Conservation (phyloP, 768 basidiomycete genomes). For the Pisolithus microcarpus region DNA sequence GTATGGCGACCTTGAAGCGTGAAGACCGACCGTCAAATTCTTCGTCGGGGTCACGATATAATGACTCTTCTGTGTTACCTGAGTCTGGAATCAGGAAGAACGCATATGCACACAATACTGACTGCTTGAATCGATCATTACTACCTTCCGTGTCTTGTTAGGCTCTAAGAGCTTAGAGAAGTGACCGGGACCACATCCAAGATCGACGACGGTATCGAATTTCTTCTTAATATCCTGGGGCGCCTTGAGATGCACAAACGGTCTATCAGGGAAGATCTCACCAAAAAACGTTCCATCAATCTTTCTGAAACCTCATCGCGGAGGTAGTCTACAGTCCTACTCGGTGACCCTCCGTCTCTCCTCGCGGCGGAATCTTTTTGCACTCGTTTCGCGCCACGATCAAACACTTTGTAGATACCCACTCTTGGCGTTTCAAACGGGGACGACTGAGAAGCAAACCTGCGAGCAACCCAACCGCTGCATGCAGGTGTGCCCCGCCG, state of each 20-base stretch:
- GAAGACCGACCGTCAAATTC: slow-evolving; percentile 67
- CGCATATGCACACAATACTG: slow-evolving; percentile 15
- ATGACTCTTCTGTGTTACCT: slow-evolving; percentile 46
- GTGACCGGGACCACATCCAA: slow-evolving; percentile 89
- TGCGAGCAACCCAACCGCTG: slow-evolving; percentile 23
- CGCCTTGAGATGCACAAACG: not conserved
- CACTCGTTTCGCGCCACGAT: slow-evolving; percentile 65
- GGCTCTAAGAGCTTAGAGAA: slow-evolving; percentile 75
- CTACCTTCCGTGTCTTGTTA: slow-evolving; percentile 58
- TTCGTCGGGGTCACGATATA: slow-evolving; percentile 70
- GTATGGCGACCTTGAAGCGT: not conserved
- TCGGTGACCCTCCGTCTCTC: slow-evolving; percentile 49
- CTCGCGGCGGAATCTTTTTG: slow-evolving; percentile 73
- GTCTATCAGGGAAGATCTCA: slow-evolving; percentile 26
- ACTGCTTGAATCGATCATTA: slow-evolving; percentile 89
- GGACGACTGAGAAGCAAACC: slow-evolving; percentile 45
- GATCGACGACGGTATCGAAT: slow-evolving; percentile 74
- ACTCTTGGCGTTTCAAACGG: slow-evolving; percentile 33
- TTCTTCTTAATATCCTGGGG: slow-evolving; percentile 83
- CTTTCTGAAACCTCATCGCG: slow-evolving; percentile 85
- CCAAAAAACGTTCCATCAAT: slow-evolving; percentile 86
- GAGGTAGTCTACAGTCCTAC: slow-evolving; percentile 84
- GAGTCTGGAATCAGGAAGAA: slow-evolving; percentile 2
- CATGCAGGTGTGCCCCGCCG: not conserved
- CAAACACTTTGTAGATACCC: slow-evolving; percentile 73